A percentile compares a stretch with the other conserved stretches of the same genome.
Conservation (phyloP, 2,329 filamentous ascomycete species). For the Tolypocladium sp. region DNA sequence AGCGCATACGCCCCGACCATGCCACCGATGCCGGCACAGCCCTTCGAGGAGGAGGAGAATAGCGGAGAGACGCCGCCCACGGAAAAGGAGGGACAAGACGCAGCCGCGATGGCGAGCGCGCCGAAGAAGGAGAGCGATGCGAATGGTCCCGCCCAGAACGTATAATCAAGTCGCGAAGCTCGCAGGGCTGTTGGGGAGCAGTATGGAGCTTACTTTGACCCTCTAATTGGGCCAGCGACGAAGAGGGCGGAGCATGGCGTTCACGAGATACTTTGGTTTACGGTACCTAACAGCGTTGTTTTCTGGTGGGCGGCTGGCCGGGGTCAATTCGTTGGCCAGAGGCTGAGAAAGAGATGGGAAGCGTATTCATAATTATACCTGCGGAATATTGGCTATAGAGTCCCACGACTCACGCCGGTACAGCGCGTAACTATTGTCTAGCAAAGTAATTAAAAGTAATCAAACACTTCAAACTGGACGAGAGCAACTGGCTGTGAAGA, state of each 20-base stretch:
- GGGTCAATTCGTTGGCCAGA: neutral
- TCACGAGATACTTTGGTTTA: neutral
- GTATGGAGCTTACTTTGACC: neutral
- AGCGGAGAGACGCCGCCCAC: constrained; percentile 7
- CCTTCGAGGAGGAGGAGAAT: constrained; percentile 10
- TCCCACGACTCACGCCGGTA: neutral
- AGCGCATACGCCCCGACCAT: constrained; percentile 47
- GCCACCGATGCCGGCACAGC: constrained; percentile 8
- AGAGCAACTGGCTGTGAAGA: neutral
- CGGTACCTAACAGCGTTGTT: neutral
- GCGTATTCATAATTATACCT: neutral
- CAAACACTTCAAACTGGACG: neutral
- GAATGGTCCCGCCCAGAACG: constrained; percentile 8
- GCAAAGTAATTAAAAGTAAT: neutral
- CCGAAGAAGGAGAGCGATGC: constrained; percentile 20
- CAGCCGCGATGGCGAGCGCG: constrained; percentile 23
- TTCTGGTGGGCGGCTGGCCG: neutral
- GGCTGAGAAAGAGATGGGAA: neutral
- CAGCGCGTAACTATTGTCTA: neutral
- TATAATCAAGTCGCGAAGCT: neutral
- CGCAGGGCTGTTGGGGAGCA: neutral
- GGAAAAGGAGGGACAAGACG: constrained; percentile 23
- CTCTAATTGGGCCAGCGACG: neutral
- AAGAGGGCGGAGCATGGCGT: neutral
- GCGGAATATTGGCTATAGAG: neutral